Evolutionary conservation across 371 early-diverging fungal species (phyloP).

Genomic region (Circinella umbellata): DNA sequence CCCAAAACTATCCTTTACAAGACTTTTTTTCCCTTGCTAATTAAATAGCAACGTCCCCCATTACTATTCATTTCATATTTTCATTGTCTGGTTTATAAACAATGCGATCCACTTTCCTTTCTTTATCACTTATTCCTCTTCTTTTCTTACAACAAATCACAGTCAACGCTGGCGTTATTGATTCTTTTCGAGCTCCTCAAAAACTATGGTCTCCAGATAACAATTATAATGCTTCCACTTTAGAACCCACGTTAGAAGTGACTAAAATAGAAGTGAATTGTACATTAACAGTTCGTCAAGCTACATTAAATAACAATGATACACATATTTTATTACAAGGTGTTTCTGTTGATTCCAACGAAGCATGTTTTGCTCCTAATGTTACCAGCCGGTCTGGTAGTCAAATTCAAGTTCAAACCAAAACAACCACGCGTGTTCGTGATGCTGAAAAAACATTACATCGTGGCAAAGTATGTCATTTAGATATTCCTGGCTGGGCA

Average conservation of each 20-base stretch:
- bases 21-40: too few relatives aligned
- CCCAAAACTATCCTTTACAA: neutral
- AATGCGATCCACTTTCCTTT: conserved; percentile 15
- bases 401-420: conserved; percentile 8
- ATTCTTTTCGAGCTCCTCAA: neutral
- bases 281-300: conserved; percentile 14
- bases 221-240: neutral
- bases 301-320: conserved; percentile 10
- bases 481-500: conserved; percentile 17
- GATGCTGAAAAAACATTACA: conserved; percentile 14
- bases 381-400: conserved; percentile 16
- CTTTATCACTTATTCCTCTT: neutral
- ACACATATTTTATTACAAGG: conserved; percentile 19
- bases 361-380: conserved; percentile 6
- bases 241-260: neutral
- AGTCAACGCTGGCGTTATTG: conserved; percentile 6
- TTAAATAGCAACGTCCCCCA: neutral
- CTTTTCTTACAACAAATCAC: neutral
- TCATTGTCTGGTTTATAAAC: conserved; percentile 5
- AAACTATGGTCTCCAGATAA: neutral
- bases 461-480: conserved; percentile 18
- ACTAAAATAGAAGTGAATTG: conserved; percentile 10
- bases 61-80: neutral
- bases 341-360: conserved; percentile 5
- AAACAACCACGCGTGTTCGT: conserved; percentile 4